A percentile compares a stretch with the other conserved stretches of the same genome.
Evolutionary conservation across 192 early-diverging fungal species (phyloP).

Genomic region (Dissophora globulifera): DNA sequence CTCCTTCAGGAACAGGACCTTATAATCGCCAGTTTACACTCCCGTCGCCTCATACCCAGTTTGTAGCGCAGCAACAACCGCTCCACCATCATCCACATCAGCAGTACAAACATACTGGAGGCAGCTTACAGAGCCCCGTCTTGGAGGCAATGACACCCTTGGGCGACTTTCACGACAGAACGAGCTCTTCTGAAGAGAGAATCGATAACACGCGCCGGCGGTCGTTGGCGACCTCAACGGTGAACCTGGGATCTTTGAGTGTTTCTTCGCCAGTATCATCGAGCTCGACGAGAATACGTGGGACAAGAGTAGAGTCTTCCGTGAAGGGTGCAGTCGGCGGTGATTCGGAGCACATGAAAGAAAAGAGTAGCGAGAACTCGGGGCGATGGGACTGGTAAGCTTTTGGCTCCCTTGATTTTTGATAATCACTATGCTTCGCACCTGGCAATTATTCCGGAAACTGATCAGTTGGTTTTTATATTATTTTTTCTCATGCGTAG

Average conservation of each 20-base stretch:
- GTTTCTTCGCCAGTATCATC: neutral
- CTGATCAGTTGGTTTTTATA: too few relatives aligned
- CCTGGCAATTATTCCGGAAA: too few relatives aligned
- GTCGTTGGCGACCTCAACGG: neutral
- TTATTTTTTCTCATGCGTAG: too few relatives aligned
- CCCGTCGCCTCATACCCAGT: neutral
- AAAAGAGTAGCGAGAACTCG: conserved; percentile 21
- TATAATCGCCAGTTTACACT: conserved; percentile 1
- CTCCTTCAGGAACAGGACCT: conserved; percentile 7
- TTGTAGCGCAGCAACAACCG: conserved; percentile 8
- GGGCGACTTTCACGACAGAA: neutral
- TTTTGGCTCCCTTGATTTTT: too few relatives aligned
- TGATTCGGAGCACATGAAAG: conserved; percentile 5
- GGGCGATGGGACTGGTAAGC: conserved; percentile 49
- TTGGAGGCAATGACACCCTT: conserved; percentile 4
- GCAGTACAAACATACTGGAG: neutral
- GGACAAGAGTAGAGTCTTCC: too few relatives aligned
- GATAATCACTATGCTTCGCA: too few relatives aligned
- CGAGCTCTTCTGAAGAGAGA: neutral
- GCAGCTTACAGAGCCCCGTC: conserved; percentile 1
- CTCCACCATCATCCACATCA: conserved; percentile 10
- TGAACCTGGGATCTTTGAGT: neutral
- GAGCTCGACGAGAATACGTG: conserved; percentile 3
- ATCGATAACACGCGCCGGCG: neutral
- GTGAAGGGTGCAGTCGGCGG: too few relatives aligned